These are phyloP conservation scores for Yamadazyma nakazawae DNA, from an alignment of 805 yeast species.

Conservation along the genomic window DNA sequence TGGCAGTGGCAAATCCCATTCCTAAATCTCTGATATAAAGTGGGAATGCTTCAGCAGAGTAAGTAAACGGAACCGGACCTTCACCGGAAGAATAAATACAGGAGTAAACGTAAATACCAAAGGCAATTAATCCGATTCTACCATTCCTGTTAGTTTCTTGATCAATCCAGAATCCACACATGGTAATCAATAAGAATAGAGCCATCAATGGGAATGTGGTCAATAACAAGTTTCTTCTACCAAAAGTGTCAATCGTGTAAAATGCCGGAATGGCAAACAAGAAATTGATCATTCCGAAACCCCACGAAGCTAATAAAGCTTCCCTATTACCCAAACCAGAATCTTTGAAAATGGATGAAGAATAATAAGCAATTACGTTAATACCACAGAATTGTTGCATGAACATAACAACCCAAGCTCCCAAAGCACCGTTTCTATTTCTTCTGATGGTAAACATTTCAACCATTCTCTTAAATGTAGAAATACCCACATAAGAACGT, in stretches of 20 bases:
- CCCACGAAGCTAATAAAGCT: conserved; percentile 79
- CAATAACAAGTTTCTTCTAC: conserved; percentile 61
- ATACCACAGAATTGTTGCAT: conserved; percentile 92
- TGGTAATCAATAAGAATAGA: conserved; percentile 56
- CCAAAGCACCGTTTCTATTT: conserved; percentile 78
- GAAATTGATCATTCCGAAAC: conserved; percentile 80
- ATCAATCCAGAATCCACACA: conserved; percentile 70
- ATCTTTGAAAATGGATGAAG: conserved; percentile 68
- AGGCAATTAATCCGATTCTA: conserved; percentile 62
- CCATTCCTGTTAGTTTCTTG: conserved; percentile 41
- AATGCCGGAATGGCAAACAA: conserved; percentile 81
- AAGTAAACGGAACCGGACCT: conserved; percentile 89
- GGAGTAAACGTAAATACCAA: conserved; percentile 72
- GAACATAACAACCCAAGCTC: conserved; percentile 79
- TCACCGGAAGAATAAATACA: conserved; percentile 79
- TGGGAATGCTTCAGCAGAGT: conserved; percentile 80
- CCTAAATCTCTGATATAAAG: conserved; percentile 76
- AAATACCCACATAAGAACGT: conserved; percentile 44
- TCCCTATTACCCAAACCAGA: conserved; percentile 61
- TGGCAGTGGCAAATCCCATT: conserved; percentile 74
- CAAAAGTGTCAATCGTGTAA: conserved; percentile 72
- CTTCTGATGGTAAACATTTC: conserved; percentile 71
- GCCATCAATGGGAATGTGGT: conserved; percentile 64
- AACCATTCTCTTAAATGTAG: conserved; percentile 44
- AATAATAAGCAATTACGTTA: conserved; percentile 83